Base-by-base conservation (phyloP, 805 yeast genomes). In the Kuraishia hungarica region DNA sequence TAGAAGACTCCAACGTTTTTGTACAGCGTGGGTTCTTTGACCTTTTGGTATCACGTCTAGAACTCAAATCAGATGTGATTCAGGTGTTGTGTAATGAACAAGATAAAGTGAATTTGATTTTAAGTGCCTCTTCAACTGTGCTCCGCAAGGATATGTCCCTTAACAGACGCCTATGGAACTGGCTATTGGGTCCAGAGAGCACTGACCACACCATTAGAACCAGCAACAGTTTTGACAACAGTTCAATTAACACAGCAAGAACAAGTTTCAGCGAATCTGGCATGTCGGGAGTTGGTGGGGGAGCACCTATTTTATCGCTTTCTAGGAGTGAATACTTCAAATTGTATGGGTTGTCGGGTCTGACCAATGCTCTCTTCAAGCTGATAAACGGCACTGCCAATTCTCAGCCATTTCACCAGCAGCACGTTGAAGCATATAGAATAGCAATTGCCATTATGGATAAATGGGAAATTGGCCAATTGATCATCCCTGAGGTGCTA, bases 1-100 rank as follows among this genome's bases (percentile, higher is more conserved):
- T 94, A 15, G 74, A 75, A 39, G 80, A 78, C 55, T 89, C 86
- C 48, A 83, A 85, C 50, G 67, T 89, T 1, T 79, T 91, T 17
- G 87, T 92, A 3, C 92, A 87, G 64, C 76, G 98, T 59, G 97
- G 98, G 0, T 89, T 88, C 60, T 81, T 94, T 61, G 98, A 94
- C 64, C 69, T 94, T 39, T 70, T 94, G 52, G 76, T 86, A 46
- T 75, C 86, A 26, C 83, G 83, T 60, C 60, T 94, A 17, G 87
- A 87, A 13, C 70, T 94, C 20, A 77, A 80, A 58, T 82, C 90
- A 20, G 77, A 78, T 0, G 77, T 85, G 1, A 63, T 87, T 26
- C 80, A 78, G 51, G 61, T 66, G 1, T 57, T 83, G 11, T 72
- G 82, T 1, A 68, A 81, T 0, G 61, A 69, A 0, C 70, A 74